A percentile compares a stretch with the other conserved stretches of the same genome.
Evolutionary conservation across 1,284 basidiomycete genomes (phyloP).

Genomic region (Papiliotrema fonsecae): DNA sequence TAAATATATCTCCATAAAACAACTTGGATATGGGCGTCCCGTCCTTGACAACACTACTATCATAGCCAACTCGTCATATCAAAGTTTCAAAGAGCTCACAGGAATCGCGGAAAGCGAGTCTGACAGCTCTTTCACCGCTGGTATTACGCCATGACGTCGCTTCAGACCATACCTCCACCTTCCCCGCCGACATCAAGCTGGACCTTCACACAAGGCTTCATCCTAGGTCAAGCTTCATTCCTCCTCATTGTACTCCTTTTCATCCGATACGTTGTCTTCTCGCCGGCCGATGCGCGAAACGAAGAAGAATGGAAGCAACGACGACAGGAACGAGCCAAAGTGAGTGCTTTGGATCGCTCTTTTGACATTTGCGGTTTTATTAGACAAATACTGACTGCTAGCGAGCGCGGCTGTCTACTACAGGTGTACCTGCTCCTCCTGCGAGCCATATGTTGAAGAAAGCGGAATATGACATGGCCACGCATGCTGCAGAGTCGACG

Average conservation of each 20-base stretch:
- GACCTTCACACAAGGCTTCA: slow-evolving; percentile 55
- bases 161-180: not conserved
- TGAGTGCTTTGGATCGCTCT: slow-evolving; percentile 10
- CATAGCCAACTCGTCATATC: not conserved
- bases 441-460: slow-evolving; percentile 48
- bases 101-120: too few relatives aligned
- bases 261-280: slow-evolving; percentile 55
- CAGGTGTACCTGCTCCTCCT: slow-evolving; percentile 41
- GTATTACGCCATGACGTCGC: not conserved
- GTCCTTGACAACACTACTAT: too few relatives aligned
- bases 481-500: slow-evolving; percentile 52
- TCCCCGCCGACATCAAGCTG: slow-evolving; percentile 22
- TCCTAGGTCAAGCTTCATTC: slow-evolving; percentile 53
- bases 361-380: not conserved
- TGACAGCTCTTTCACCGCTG: too few relatives aligned
- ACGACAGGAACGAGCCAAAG: slow-evolving; percentile 37
- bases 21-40: too few relatives aligned
- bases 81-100: too few relatives aligned
- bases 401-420: slow-evolving; percentile 38
- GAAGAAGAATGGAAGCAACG: slow-evolving; percentile 27
- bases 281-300: slow-evolving; percentile 44
- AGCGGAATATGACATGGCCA: slow-evolving; percentile 53
- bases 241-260: slow-evolving; percentile 48
- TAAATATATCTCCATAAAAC: too few relatives aligned
- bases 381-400: slow-evolving; percentile 6